Evolutionary conservation across 495 filamentous ascomycete genomes (phyloP).

Genomic region (Parathielavia hyrcaniae): DNA sequence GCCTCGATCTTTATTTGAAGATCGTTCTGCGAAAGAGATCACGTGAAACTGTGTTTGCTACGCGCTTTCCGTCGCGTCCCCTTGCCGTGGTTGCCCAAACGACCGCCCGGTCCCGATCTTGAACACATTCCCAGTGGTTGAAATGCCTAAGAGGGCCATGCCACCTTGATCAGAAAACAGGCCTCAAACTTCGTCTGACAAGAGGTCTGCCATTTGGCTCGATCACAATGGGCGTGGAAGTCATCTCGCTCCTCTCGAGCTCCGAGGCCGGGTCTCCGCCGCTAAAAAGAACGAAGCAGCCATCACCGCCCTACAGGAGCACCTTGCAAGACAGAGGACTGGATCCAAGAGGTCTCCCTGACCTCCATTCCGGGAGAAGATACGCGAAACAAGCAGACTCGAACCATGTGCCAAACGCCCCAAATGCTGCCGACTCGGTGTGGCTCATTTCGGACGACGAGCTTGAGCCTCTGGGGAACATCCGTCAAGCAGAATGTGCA

Average conservation of each 20-base stretch:
- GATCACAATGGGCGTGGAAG: slow-evolving; percentile 34
- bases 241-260: slow-evolving; percentile 38
- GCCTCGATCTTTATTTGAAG: too few species aligned
- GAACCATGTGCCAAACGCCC: neutral
- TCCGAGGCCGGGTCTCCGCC: slow-evolving; percentile 15
- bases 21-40: neutral
- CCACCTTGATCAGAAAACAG: neutral
- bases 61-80: slow-evolving; percentile 8
- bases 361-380: neutral
- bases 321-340: neutral
- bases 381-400: neutral
- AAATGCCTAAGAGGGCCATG: neutral
- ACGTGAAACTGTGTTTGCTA: slow-evolving; percentile 12
- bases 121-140: too few species aligned
- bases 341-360: neutral
- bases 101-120: too few species aligned
- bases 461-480: neutral
- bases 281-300: neutral
- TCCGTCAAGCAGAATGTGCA: neutral
- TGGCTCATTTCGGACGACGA: slow-evolving; percentile 47
- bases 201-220: neutral
- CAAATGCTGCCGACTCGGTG: neutral
- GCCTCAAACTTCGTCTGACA: too few species aligned
- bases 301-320: neutral
- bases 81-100: neutral